Evolutionary conservation across 768 basidiomycete species (phyloP), one percentile per base, ranked within the genome.

Genomic region (Nevesoporus exiguus): DNA sequence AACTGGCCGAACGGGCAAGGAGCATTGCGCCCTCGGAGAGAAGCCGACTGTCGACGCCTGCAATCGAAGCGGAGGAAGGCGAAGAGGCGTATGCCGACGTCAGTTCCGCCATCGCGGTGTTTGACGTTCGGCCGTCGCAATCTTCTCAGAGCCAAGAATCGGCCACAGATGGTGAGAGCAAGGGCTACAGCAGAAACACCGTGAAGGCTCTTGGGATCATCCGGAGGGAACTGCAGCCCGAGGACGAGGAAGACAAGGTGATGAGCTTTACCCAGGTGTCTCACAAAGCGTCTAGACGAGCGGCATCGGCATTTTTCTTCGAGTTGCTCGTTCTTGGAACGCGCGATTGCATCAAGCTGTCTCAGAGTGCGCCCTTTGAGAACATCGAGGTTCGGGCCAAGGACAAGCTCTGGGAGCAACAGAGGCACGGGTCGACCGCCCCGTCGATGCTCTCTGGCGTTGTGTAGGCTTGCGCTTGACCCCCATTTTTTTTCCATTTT

Each of bases 251-350:
- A 54, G 84, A 84, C 30, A 88, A 84, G 69, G 70, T 73, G 9
- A 73, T 95, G 62, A 90, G 86, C 64, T 98, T 98, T 76, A 80
- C 81, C 37, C 75, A 81, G 63, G 79, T 93, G 75, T 79, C 91
- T 14, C 79, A 88, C 59, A 91, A 91, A 77, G 92, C 93, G 13
- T 89, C 92, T 10, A 86, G 91, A 44, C 84, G 93, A 39, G 97
- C 94, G 13, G 93, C 96, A 1, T 84, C 96, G 1, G 86, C 93
- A 2, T 98, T 99, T 77, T 99, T 99, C 79, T 99, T 99, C 67
- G 97, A 99, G 71, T 73, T 98, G 31, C 85, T 99, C 27, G 93
- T 98, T 2, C 82, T 99, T 1, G 87, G 93, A 10, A 98, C 96
- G 5, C 86, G 91, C 31, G 95, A 98, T 69, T 93, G 90, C 66